These are phyloP conservation scores for Candolleomyces eurysporus DNA, from an alignment of 768 basidiomycete genomes.

Conservation along the genomic window DNA sequence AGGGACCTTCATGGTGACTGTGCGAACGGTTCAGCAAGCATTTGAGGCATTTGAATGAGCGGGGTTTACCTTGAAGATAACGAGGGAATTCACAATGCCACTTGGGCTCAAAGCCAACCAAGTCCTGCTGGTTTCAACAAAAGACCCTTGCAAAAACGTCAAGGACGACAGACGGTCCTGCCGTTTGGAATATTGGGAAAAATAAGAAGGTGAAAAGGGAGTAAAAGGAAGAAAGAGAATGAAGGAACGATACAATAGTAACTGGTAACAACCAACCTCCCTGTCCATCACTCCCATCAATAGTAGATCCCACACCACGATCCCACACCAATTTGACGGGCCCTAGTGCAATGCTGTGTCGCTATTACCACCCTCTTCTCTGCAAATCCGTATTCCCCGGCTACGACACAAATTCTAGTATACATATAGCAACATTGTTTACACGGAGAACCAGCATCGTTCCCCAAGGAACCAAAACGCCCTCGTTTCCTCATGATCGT, in stretches of 20 bases:
- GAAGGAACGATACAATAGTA: conserved; percentile 13
- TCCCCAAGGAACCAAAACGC: conserved; percentile 58
- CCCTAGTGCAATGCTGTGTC: background rate
- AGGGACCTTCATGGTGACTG: conserved; percentile 20
- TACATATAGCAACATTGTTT: conserved; percentile 5
- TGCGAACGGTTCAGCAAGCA: background rate
- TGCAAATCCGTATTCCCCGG: conserved; percentile 5
- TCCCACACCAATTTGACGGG: conserved; percentile 2
- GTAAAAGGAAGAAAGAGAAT: conserved; percentile 13
- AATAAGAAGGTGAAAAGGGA: conserved; percentile 20
- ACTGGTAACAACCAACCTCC: conserved; percentile 10
- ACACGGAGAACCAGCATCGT: conserved; percentile 69
- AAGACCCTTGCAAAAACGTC: conserved; percentile 7
- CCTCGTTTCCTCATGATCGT: conserved; percentile 49
- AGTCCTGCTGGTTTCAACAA: conserved; percentile 8
- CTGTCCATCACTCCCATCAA: conserved; percentile 6
- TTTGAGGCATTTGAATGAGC: background rate
- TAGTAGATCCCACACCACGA: conserved; percentile 7
- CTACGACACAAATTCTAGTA: background rate
- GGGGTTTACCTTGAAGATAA: conserved; percentile 2
- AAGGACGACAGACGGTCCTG: conserved; percentile 8
- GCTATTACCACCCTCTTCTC: background rate
- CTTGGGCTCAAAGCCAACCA: conserved; percentile 35
- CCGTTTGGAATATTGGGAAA: conserved; percentile 24
- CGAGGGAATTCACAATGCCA: conserved; percentile 36